A percentile compares a stretch with the other conserved stretches of the same genome.
These are phyloP conservation scores for Silybum marianum DNA, from an alignment of 129 eudicot genomes.

Conservation along the genomic window DNA sequence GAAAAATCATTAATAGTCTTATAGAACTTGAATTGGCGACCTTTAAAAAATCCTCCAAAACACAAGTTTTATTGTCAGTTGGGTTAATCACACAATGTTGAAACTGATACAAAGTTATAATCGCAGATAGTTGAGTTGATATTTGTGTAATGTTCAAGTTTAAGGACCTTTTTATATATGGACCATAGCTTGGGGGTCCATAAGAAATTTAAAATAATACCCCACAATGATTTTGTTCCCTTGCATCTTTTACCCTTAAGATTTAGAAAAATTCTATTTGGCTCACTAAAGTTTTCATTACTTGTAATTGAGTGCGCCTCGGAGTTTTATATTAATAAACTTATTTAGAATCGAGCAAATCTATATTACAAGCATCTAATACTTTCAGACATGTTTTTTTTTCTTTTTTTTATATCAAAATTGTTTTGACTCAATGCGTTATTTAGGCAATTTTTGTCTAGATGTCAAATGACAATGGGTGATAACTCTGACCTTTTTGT, in stretches of 20 bases:
- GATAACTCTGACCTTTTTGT: neutral
- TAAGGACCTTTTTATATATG: conserved; percentile 7
- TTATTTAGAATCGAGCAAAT: neutral
- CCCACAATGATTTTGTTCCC: conserved; percentile 23
- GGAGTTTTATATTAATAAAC: conserved; percentile 11
- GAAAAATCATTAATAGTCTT: too few relatives aligned
- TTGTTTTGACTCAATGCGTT: neutral
- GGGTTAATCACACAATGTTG: too few relatives aligned
- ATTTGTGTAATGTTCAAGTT: conserved; percentile 30
- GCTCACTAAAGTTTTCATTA: conserved; percentile 8
- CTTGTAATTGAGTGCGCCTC: neutral
- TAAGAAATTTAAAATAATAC: conserved; percentile 17
- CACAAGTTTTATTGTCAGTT: too few relatives aligned
- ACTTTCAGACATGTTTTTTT: neutral
- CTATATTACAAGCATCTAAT: neutral
- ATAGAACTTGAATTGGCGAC: too few relatives aligned
- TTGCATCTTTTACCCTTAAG: conserved; percentile 24
- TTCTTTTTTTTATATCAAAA: neutral
- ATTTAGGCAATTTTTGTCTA: neutral
- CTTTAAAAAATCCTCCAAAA: too few relatives aligned
- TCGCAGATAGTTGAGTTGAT: conserved; percentile 18
- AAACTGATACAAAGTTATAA: conserved; percentile 13
- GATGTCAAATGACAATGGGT: neutral
- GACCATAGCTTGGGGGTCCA: conserved; percentile 28
- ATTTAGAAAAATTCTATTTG: conserved; percentile 4